phyloP scores from a whole-genome alignment of 768 basidiomycete genomes.

The Inosperma sp. region DNA sequence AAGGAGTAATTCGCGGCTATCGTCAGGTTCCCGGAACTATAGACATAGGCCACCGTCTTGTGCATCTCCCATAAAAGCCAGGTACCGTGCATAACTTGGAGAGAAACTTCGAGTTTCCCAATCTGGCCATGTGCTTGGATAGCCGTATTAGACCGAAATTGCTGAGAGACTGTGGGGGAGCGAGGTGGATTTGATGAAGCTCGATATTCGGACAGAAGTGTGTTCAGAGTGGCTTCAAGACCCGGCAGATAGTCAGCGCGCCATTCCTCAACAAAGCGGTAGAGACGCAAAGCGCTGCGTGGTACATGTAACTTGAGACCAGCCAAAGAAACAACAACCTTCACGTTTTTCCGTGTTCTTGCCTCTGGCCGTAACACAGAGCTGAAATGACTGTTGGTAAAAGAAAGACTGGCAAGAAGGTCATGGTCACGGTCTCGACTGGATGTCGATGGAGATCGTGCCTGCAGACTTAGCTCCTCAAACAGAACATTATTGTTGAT shows the following conservation, averaged over 20 bases:
- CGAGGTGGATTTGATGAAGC: slow-evolving; percentile 35
- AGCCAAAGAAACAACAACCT: slow-evolving; percentile 42
- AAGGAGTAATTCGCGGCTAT: slow-evolving; percentile 42
- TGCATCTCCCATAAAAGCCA: slow-evolving; percentile 76
- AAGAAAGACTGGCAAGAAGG: slow-evolving; percentile 56
- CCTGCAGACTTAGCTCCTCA: slow-evolving; percentile 51
- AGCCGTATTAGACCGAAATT: slow-evolving; percentile 24
- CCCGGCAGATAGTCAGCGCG: slow-evolving; percentile 71
- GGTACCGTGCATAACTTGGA: slow-evolving; percentile 85
- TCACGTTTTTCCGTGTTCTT: slow-evolving; percentile 33
- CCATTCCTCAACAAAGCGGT: slow-evolving; percentile 81
- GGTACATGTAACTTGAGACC: slow-evolving; percentile 59
- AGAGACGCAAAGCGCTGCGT: slow-evolving; percentile 74
- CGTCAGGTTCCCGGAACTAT: slow-evolving; percentile 32
- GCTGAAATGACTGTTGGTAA: slow-evolving; percentile 45
- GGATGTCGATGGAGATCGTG: slow-evolving; percentile 46
- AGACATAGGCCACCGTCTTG: slow-evolving; percentile 44
- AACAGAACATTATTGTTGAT: slow-evolving; percentile 47
- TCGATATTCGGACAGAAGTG: slow-evolving; percentile 60
- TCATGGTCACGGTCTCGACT: slow-evolving; percentile 43
- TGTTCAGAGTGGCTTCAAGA: slow-evolving; percentile 61
- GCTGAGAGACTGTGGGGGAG: slow-evolving; percentile 28
- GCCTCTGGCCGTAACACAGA: slow-evolving; percentile 45
- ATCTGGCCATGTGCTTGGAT: slow-evolving; percentile 53
- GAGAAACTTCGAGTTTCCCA: slow-evolving; percentile 48